Base-by-base conservation (phyloP, 1,284 basidiomycete genomes). In the Fomitopsis betulina region DNA sequence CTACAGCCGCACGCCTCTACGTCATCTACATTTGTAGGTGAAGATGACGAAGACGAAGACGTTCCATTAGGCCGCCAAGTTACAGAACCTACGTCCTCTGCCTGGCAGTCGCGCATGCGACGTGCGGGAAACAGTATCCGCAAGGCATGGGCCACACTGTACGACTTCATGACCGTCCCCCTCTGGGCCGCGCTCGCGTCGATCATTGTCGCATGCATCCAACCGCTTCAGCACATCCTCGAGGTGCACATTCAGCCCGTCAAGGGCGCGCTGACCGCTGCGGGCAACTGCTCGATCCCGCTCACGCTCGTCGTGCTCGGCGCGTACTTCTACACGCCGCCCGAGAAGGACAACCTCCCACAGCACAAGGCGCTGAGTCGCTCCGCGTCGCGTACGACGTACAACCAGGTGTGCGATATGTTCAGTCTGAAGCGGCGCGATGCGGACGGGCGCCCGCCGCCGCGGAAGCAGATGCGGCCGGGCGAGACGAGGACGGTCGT, bases 221-320 rank as follows among this genome's bases (percentile, higher is more conserved):
- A 77, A 6, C 87, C 91, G 1, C 65, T 96, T 13, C 92, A 96
- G 68, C 82, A 86, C 57, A 65, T 78, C 12, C 77, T 96, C 52
- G 81, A 86, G 21, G 68, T 74, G 4, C 84, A 84, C 61, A 73
- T 90, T 67, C 76, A 79, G 42, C 87, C 91, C 0, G 73, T 95
- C 57, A 91, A 87, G 66, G 83, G 85, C 49, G 89, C 92, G 0
- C 75, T 96, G 60, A 79, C 78, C 23, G 76, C 79, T 27, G 87
- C 90, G 0, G 93, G 93, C 1, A 84, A 82, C 64, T 95, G 93
- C 67, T 92, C 91, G 0, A 89, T 98, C 63, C 95, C 95, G 0
- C 71, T 97, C 25, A 97, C 95, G 2, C 78, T 98, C 39, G 82
- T 98, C 60, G 94, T 97, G 8, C 86, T 98, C 45, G 95, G 95